Conservation (phyloP, 371 early-diverging fungal species). For the Mortierella sp. region DNA sequence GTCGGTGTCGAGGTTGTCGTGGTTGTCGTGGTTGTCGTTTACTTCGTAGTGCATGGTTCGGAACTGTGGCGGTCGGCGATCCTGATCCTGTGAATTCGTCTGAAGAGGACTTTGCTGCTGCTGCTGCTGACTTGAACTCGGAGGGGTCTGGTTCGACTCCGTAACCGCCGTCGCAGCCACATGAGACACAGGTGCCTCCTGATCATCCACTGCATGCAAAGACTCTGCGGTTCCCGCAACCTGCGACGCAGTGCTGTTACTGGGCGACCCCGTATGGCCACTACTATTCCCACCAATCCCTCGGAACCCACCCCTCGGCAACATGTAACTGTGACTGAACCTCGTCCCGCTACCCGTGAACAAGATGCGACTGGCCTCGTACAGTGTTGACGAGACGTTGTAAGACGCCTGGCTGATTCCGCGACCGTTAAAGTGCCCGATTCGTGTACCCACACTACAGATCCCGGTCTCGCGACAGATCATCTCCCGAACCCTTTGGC, state of each 20-base stretch:
- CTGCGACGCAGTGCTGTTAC: neutral
- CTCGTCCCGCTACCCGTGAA: slow-evolving; percentile 55
- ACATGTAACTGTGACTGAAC: slow-evolving; percentile 43
- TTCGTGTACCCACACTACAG: slow-evolving; percentile 42
- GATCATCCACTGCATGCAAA: slow-evolving; percentile 1
- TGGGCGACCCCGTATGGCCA: slow-evolving; percentile 21
- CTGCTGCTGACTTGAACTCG: neutral
- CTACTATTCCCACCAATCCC: slow-evolving; percentile 52
- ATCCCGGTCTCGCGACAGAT: slow-evolving; percentile 47
- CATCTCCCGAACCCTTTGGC: slow-evolving; percentile 37
- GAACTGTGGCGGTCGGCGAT: neutral
- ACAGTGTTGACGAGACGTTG: slow-evolving; percentile 43
- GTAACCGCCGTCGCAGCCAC: neutral
- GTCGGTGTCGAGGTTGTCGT: slow-evolving; percentile 12
- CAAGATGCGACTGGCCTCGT: slow-evolving; percentile 36
- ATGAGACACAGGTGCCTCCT: neutral
- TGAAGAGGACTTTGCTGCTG: neutral
- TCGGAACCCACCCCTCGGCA: slow-evolving; percentile 52
- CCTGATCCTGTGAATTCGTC: neutral
- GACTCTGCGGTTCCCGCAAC: slow-evolving; percentile 22
- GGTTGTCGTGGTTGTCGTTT: neutral
- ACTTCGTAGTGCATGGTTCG: neutral
- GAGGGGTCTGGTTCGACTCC: neutral
- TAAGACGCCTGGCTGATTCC: slow-evolving; percentile 37
- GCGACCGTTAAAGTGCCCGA: slow-evolving; percentile 39